These are phyloP conservation scores for Candida gigantensis DNA, from an alignment of 1,139 yeast genomes.

Conservation along the genomic window DNA sequence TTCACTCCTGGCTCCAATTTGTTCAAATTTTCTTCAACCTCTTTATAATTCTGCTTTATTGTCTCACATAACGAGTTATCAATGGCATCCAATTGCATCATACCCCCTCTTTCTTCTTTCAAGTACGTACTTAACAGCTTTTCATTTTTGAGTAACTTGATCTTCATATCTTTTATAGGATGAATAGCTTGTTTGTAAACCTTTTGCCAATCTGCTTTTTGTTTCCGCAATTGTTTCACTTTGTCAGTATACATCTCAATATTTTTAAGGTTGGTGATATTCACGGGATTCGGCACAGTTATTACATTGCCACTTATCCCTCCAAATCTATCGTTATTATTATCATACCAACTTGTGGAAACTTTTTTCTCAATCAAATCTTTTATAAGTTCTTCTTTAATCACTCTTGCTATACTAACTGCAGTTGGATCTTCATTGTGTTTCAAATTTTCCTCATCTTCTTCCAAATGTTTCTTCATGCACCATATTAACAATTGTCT, in stretches of 20 bases:
- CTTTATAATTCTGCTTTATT: constrained; percentile 13
- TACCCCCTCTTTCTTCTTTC: constrained; percentile 10
- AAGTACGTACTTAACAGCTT: constrained; percentile 16
- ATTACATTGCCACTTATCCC: constrained; percentile 21
- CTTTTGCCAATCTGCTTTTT: constrained; percentile 51
- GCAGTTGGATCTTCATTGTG: constrained; percentile 38
- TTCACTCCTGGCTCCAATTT: constrained; percentile 24
- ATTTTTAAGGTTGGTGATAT: constrained; percentile 49
- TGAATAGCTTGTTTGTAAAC: constrained; percentile 25
- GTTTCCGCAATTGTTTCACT: constrained; percentile 43
- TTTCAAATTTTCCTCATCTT: constrained; percentile 28
- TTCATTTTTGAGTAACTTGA: constrained; percentile 12
- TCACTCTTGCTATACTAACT: constrained; percentile 58
- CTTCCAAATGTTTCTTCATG: constrained; percentile 49
- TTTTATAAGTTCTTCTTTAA: constrained; percentile 62
- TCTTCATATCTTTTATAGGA: constrained; percentile 19
- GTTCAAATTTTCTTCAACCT: constrained; percentile 18
- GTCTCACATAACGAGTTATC: constrained; percentile 12
- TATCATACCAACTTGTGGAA: constrained; percentile 67
- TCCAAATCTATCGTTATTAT: constrained; percentile 23
- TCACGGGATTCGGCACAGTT: constrained; percentile 58
- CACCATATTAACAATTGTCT: constrained; percentile 73
- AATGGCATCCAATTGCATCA: constrained; percentile 9
- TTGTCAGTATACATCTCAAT: constrained; percentile 47
- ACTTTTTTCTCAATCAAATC: constrained; percentile 62